Base-by-base conservation (phyloP, 2,329 filamentous ascomycete species). In the Ophiostoma piceae region DNA sequence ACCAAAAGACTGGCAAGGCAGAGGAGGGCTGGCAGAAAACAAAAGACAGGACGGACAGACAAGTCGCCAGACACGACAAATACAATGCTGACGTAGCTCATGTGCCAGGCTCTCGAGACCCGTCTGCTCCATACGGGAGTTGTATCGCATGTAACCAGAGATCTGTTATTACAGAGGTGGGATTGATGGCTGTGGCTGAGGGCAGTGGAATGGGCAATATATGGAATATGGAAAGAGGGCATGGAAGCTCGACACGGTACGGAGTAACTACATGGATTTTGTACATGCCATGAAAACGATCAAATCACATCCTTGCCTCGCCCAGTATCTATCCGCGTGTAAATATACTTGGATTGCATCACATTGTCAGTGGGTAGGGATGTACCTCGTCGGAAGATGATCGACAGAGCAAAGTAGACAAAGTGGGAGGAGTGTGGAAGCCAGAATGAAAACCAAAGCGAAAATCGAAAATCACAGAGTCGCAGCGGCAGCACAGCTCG, bases 291-390 rank as follows among this genome's bases (percentile, higher is more conserved):
- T 35, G 35, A 35, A 35, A 35, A 35, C 8, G 35, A 35, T 26
- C 51, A 57, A 22, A 22, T n/a, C 60, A 32, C 60, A 64, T 64
- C 60, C 60, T 64, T 64, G 60, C 60, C 60, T 37, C n/a, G 60
- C 60, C 29, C 26, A 64, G 60, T 37, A 64, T 32, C 60, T 37
- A 64, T 64, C 60, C 64, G 64, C 57, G 22, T 57, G 51, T 57
- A 57, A 57, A 32, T 16, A 62, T 62, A 62, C 57, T 62, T 62
- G 57, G n/a, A 62, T 62, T 29, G 26, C 57, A 32, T 32, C 26
- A 29, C 57, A 62, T 29, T 62, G 3, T 29, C 12, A 32, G 26
- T 19, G n/a, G 3, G 57, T 32, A 8, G 22, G 57, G 11, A 62
- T 62, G 57, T 62, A 32, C 26, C 26, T 29, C 12, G 26, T 62